Conservation (phyloP, 768 basidiomycete species). For the Chlorophyllum brunneum region DNA sequence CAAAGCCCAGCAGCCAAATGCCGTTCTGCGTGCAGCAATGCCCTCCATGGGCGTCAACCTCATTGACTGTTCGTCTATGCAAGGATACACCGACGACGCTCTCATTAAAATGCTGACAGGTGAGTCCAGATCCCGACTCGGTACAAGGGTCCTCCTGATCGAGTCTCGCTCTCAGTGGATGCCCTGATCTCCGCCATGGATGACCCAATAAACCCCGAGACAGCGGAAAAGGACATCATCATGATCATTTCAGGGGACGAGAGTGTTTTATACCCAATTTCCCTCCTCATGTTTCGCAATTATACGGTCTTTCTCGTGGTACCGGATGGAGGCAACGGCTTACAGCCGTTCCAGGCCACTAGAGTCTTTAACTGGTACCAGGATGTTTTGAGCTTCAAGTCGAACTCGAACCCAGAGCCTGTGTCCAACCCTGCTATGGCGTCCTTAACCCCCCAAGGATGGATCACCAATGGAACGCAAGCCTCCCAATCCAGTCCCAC, state of each 20-base stretch:
- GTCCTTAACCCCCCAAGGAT: not conserved
- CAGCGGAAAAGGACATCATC: not conserved
- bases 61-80: not conserved
- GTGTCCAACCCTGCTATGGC: not conserved
- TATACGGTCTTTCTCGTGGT: not conserved
- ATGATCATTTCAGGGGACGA: not conserved
- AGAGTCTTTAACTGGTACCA: not conserved
- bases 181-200: constrained; percentile 1
- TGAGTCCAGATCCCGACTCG: not conserved
- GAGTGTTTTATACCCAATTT: constrained; percentile 1
- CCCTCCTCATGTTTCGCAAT: constrained; percentile 1
- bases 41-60: constrained; percentile 4
- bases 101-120: not conserved
- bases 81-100: not conserved
- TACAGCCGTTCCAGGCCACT: not conserved
- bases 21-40: not conserved
- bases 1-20: not conserved
- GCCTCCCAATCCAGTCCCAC: not conserved
- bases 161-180: not conserved
- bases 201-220: not conserved
- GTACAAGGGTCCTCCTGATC: not conserved
- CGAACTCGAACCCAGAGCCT: not conserved
- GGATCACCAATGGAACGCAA: not conserved
- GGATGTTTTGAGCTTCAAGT: constrained; percentile 2
- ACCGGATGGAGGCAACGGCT: not conserved